phyloP scores from a whole-genome alignment of 768 basidiomycete species.

The Saitozyma podzolica region DNA sequence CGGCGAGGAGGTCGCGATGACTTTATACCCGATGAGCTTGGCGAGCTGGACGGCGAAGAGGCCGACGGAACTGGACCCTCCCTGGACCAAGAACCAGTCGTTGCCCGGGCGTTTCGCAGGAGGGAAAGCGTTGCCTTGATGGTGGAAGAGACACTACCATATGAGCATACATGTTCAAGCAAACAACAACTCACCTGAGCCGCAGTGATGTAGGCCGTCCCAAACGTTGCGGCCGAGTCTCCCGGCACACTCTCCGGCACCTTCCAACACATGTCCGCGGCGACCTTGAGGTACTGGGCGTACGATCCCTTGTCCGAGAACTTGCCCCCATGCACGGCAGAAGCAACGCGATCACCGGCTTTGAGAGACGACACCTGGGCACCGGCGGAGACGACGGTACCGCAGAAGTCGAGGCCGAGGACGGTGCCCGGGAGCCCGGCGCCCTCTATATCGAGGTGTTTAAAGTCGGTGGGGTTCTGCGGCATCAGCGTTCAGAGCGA shows the following conservation, averaged over 20 bases:
- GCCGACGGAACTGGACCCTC: slow-evolving; percentile 53
- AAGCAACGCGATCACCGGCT: slow-evolving; percentile 36
- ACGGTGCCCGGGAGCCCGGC: slow-evolving; percentile 18
- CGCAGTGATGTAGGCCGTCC: slow-evolving; percentile 37
- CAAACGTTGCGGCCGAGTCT: slow-evolving; percentile 31
- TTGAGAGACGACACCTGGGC: slow-evolving; percentile 8
- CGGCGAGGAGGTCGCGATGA: slow-evolving; percentile 53
- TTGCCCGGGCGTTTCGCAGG: slow-evolving; percentile 2
- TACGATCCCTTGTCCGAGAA: slow-evolving; percentile 24
- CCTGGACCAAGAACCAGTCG: slow-evolving; percentile 43
- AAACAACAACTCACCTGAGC: slow-evolving; percentile 11
- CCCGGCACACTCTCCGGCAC: slow-evolving; percentile 23
- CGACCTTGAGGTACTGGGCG: slow-evolving; percentile 35
- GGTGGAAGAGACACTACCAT: background rate
- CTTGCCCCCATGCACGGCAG: slow-evolving; percentile 35
- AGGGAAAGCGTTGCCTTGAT: slow-evolving; percentile 1
- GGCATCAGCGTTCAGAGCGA: background rate
- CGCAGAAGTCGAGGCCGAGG: slow-evolving; percentile 41
- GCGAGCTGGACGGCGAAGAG: slow-evolving; percentile 46
- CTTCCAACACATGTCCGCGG: slow-evolving; percentile 24
- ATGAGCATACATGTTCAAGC: background rate
- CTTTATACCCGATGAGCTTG: slow-evolving; percentile 41
- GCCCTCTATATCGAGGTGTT: slow-evolving; percentile 15
- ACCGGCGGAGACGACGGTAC: slow-evolving; percentile 29
- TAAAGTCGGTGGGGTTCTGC: slow-evolving; percentile 36